Evolutionary conservation across 2,329 filamentous ascomycete genomes (phyloP).

Genomic region (Alternaria alternata): DNA sequence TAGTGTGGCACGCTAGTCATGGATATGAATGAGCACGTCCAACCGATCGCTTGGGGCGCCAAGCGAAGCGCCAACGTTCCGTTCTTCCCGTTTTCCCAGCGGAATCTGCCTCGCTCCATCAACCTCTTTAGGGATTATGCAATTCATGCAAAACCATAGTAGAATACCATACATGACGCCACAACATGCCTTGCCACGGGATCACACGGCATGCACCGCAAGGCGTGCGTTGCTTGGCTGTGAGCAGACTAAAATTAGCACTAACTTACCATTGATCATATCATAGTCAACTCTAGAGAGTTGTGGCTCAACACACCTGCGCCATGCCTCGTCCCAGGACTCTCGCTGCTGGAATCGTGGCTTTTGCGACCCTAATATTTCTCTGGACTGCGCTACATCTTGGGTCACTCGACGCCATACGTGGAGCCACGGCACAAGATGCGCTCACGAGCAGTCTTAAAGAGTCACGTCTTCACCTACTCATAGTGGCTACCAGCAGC

Average conservation of each 20-base stretch:
- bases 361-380: slow-evolving; percentile 3
- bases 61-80: background rate
- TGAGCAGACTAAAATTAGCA: too few relatives aligned
- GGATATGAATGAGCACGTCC: too few relatives aligned
- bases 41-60: too few relatives aligned
- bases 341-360: background rate
- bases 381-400: slow-evolving; percentile 3
- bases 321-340: too few relatives aligned
- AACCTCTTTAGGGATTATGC: background rate
- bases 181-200: too few relatives aligned
- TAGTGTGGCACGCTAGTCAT: background rate
- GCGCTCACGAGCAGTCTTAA: background rate
- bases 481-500: slow-evolving; percentile 5
- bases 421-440: background rate
- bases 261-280: too few relatives aligned
- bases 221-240: too few relatives aligned
- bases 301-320: too few relatives aligned
- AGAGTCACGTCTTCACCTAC: slow-evolving; percentile 4
- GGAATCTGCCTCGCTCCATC: slow-evolving; percentile 1
- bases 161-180: too few relatives aligned
- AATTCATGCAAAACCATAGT: too few relatives aligned
- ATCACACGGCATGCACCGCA: too few relatives aligned
- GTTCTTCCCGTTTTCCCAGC: slow-evolving; percentile 3
- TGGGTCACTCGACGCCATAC: background rate
- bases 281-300: too few relatives aligned